Evolutionary conservation across 805 yeast species (phyloP).

Genomic region (Saturnispora ahearnii): DNA sequence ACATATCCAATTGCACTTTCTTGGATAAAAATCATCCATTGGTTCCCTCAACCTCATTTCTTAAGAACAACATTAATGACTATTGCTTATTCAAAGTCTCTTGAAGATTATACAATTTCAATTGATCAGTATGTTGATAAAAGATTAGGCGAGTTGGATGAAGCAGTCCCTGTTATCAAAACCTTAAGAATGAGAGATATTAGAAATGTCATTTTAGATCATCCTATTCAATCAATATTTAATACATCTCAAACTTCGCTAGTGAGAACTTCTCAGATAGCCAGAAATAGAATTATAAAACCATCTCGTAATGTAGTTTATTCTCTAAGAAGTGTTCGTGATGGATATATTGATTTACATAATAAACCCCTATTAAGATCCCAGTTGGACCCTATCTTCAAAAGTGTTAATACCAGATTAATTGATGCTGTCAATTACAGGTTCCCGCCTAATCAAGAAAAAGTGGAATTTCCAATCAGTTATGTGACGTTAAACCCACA

Average conservation of each 20-base stretch:
- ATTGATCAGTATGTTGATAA: slow-evolving; percentile 47
- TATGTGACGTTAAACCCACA: slow-evolving; percentile 15
- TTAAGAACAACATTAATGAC: slow-evolving; percentile 18
- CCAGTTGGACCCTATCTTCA: slow-evolving; percentile 52
- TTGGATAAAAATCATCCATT: slow-evolving; percentile 23
- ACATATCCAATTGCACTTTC: slow-evolving; percentile 39
- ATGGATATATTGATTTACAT: slow-evolving; percentile 15
- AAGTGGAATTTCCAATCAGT: slow-evolving; percentile 33
- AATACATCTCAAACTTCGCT: neutral
- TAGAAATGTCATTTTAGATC: slow-evolving; percentile 30
- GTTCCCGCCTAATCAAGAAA: slow-evolving; percentile 37
- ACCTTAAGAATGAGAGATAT: slow-evolving; percentile 43
- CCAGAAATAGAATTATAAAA: slow-evolving; percentile 20
- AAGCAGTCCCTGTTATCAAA: slow-evolving; percentile 48
- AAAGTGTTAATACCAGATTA: slow-evolving; percentile 50
- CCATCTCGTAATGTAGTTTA: slow-evolving; percentile 43
- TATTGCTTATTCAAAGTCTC: slow-evolving; percentile 19
- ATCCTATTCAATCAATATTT: slow-evolving; percentile 35
- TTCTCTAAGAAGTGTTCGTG: slow-evolving; percentile 33
- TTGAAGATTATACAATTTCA: slow-evolving; percentile 17
- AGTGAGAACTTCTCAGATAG: slow-evolving; percentile 22
- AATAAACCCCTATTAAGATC: slow-evolving; percentile 58
- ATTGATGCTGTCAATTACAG: slow-evolving; percentile 32
- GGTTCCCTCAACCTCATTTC: slow-evolving; percentile 22
- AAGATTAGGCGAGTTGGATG: slow-evolving; percentile 45